Evolutionary conservation across 2,329 filamentous ascomycete species (phyloP).

Genomic region (Sordariomycetes sp.): DNA sequence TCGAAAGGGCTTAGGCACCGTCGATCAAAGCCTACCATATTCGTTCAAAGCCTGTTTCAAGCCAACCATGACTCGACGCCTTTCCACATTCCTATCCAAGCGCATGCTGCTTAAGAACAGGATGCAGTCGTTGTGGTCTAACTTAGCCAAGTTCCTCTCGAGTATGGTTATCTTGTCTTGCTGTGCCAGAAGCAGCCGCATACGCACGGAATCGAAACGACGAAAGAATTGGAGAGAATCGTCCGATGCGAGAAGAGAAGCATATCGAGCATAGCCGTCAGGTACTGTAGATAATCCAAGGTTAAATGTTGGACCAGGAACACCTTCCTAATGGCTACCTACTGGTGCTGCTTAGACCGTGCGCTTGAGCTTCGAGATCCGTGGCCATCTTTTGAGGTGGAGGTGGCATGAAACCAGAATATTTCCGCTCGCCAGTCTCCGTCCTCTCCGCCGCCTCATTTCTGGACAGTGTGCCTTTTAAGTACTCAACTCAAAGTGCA

Average conservation of each 20-base stretch:
- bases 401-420: no score
- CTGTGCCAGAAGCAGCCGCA: not conserved
- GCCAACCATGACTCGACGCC: not conserved
- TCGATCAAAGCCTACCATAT: not conserved
- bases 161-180: not conserved
- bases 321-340: not conserved
- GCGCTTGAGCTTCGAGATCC: no score
- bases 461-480: no score
- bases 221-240: not conserved
- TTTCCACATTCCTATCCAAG: not conserved
- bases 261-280: not conserved
- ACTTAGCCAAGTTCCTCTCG: not conserved
- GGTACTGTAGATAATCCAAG: not conserved
- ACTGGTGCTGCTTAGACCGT: not conserved
- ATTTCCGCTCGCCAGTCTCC: no score
- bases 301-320: not conserved
- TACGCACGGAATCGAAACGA: not conserved
- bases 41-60: not conserved
- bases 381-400: no score
- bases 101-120: not conserved
- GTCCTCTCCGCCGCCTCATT: no score
- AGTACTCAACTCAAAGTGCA: no score
- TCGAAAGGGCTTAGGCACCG: not conserved
- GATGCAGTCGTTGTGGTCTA: not conserved
- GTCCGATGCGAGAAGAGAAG: not conserved